Evolutionary conservation across 176 grass and related monocot genomes (phyloP), one percentile per base, ranked within the genome.

Genomic region (Paspalum notatum): DNA sequence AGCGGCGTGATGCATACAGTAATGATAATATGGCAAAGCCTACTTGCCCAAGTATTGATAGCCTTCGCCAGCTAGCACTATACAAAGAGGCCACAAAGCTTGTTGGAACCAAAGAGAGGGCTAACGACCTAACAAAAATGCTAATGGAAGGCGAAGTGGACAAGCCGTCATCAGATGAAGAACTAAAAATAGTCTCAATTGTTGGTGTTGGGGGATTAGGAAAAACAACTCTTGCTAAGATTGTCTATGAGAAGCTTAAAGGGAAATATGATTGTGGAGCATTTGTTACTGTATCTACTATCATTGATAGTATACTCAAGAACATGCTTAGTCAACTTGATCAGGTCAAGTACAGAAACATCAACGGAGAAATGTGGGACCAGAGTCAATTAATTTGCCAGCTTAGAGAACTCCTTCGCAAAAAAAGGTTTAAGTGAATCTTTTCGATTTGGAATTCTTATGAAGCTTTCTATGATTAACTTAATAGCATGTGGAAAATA

Each of bases 141-240:
- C 24, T 81, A 1, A 60, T 4, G 41, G 61, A 39, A 4, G 24
- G 7, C 2, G 4, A 54, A 1, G 78, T n/a, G n/a, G n/a, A n/a
- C n/a, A n/a, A n/a, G n/a, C n/a, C 40, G 17, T 5, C 24, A 12
- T 43, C 40, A 0, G 25, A 45, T 16, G 9, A 15, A 0, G 12
- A 73, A 2, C 0, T 56, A 0, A 69, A 50, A 37, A 24, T 53
- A 1, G 57, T 69, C 8, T 83, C 85, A 0, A 4, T 68, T 24
- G 72, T 60, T 10, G 68, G 84, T 18, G 57, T 64, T 10, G 72
- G 76, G 0, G 82, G 62, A 16, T 41, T 81, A 15, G 85, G 77
- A 9, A 87, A 80, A 39, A 87, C 63, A 4, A 81, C 77, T 47
- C 16, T 75, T 24, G 72, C 77, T 6, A 87, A 55, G 12, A 7